Conservation (phyloP, 148 eudicot genomes). For the Rhododendron henanense region DNA sequence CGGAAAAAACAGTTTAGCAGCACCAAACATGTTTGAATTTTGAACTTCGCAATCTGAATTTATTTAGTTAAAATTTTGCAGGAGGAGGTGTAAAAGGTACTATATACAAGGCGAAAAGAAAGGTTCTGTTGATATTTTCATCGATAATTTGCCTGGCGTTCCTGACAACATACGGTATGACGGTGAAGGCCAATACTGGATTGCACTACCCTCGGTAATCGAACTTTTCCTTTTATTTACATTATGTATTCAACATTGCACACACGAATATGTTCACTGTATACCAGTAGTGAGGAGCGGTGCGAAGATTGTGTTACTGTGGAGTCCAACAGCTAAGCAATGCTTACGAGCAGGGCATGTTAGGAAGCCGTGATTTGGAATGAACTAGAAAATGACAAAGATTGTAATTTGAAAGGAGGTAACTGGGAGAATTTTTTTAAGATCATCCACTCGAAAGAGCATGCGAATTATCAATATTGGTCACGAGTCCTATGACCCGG, state of each 20-base stretch:
- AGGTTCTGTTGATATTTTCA: conserved; percentile 44
- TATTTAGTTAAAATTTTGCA: conserved; percentile 7
- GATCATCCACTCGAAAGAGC: neutral
- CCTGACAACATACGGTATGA: conserved; percentile 69
- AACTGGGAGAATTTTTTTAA: neutral
- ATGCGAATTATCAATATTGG: neutral
- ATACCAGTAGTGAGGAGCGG: neutral
- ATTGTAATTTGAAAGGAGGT: neutral
- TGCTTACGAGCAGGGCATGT: neutral
- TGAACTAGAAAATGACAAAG: neutral
- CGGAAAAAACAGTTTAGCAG: neutral
- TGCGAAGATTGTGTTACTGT: too few species aligned
- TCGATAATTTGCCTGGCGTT: conserved; percentile 50
- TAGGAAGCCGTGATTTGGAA: neutral
- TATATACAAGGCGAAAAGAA: conserved; percentile 38
- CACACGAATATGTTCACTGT: neutral
- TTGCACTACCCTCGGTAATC: conserved; percentile 50
- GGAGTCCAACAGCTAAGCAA: neutral
- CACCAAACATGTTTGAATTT: neutral
- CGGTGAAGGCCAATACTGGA: conserved; percentile 64
- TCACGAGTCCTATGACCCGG: too few species aligned
- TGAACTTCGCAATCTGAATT: neutral
- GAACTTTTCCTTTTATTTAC: neutral
- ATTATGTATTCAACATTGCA: neutral
- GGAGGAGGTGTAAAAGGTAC: conserved; percentile 68